phyloP scores from a whole-genome alignment of 2,329 filamentous ascomycete species.

The Parascedosporium putredinis region DNA sequence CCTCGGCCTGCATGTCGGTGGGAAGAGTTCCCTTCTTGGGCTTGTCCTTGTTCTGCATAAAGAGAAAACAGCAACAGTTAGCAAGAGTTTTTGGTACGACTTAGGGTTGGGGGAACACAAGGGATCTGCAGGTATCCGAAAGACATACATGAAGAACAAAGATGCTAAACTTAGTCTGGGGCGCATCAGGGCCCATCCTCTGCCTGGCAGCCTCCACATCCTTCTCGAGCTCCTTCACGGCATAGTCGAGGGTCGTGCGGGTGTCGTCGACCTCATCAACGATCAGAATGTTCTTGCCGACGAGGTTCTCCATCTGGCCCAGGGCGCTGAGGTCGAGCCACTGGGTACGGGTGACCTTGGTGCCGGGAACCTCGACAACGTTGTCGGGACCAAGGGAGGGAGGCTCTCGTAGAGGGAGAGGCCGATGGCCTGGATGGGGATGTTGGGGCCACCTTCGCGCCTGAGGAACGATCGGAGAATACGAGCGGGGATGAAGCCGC shows the following conservation, averaged over 20 bases:
- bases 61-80: no score
- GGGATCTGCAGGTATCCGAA: background rate
- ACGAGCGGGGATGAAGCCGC: slow-evolving; percentile 91
- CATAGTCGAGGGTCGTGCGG: slow-evolving; percentile 86
- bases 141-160: slow-evolving; percentile 89
- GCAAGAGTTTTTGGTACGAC: no score
- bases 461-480: slow-evolving; percentile 98
- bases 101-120: no score
- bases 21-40: slow-evolving; percentile 82
- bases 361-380: slow-evolving; percentile 64
- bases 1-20: slow-evolving; percentile 59
- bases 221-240: slow-evolving; percentile 86
- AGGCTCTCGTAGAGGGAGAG: slow-evolving; percentile 93
- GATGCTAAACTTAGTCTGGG: slow-evolving; percentile 79
- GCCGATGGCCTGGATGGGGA: slow-evolving; percentile 97
- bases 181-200: slow-evolving; percentile 52
- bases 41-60: slow-evolving; percentile 84
- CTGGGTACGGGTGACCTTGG: slow-evolving; percentile 93
- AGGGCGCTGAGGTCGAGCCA: slow-evolving; percentile 88
- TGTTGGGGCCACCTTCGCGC: slow-evolving; percentile 76
- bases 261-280: slow-evolving; percentile 96
- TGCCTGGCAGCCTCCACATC: slow-evolving; percentile 76
- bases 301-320: slow-evolving; percentile 73
- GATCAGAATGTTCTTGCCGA: slow-evolving; percentile 85
- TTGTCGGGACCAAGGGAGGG: slow-evolving; percentile 35